Evolutionary conservation across 2,329 filamentous ascomycete species (phyloP), one percentile per base, ranked within the genome.

Genomic region (Zymoseptoria pseudotritici): DNA sequence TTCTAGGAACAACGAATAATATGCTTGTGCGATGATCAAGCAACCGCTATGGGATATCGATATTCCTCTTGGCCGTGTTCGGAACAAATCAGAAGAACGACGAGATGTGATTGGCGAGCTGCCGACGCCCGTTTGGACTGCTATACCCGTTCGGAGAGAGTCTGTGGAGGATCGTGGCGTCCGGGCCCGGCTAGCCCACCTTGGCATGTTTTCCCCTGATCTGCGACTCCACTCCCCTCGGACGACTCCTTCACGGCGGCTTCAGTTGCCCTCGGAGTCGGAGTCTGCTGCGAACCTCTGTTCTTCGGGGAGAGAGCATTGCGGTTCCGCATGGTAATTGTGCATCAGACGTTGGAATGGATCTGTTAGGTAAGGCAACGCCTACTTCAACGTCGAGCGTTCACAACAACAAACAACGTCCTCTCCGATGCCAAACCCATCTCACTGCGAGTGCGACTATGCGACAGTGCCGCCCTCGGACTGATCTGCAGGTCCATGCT

Each of bases 401-500:
- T 6, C 36, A 46, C 13, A 46, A 17, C 36, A 46, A 46, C 36
- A 46, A 46, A 46, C 11, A 46, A n/a, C 36, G 36, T 46, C 36
- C 36, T 46, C 36, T 29, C 26, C 7, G 36, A 46, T 17, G 22
- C 22, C 36, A 46, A 17, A n/a, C 36, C 36, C 13, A 46, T 46
- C 36, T 46, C 36, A 46, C 36, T 46, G 4, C 6, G 17, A 46
- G 36, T 7, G 36, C 36, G 13, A 46, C 36, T 29, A n/a, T 17
- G 17, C 36, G 17, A 42, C 11, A n/a, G 36, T 6, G 17, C 52
- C 52, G 52, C 52, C 22, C 52, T 13, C 22, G 29, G 8, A 21
- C 52, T 53, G 52, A 53, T 53, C 17, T n/a, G 52, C 52, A 31
- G 52, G 52, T 31, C 52, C 52, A 26, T 53, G 52, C 52, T 53